Evolutionary conservation across 1,284 basidiomycete genomes (phyloP), one percentile per base, ranked within the genome.

Genomic region (Flammula alnicola): DNA sequence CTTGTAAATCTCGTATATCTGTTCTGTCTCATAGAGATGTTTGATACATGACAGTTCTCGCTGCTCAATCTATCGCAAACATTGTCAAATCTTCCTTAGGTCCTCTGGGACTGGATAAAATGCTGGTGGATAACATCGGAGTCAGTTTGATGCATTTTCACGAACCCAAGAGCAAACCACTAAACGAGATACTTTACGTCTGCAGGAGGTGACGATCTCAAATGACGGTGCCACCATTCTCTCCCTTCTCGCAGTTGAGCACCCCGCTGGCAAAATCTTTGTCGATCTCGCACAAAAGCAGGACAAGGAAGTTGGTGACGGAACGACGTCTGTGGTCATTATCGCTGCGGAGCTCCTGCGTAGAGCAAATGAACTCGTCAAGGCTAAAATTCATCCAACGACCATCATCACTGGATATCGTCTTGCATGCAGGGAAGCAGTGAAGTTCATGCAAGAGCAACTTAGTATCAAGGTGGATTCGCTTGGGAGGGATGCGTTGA

Each of bases 161-260:
- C 11, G 42, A 32, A 47, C 22, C 36, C 29, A 41, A 30, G 4
- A n/a, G 17, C 47, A 43, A 39, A 48, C 20, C 19, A 38, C 16
- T 38, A 37, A 44, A 51, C 41, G 35, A 41, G 32, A 7, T 6
- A 42, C 43, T 51, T 63, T 46, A 25, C 17, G 33, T 44, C 32
- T 56, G 32, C 62, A 94, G 91, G 97, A 99, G 80, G 95, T 99
- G 36, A 99, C 96, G 31, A 99, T 99, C 70, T 98, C 96, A 49
- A 99, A 99, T 73, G 97, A 99, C 74, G 97, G 97, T 43, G 97
- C 97, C 19, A 99, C 97, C 25, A 99, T 99, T 61, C 84, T 99
- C 35, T 88, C 92, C 27, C 80, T 99, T 17, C 78, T 98, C 37
- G 87, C 93, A 35, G 95, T 98, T 38, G 88, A 95, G 60, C 94